Conservation (phyloP, 352 stramenopile genomes). For the Globisporangium radiosum region DNA sequence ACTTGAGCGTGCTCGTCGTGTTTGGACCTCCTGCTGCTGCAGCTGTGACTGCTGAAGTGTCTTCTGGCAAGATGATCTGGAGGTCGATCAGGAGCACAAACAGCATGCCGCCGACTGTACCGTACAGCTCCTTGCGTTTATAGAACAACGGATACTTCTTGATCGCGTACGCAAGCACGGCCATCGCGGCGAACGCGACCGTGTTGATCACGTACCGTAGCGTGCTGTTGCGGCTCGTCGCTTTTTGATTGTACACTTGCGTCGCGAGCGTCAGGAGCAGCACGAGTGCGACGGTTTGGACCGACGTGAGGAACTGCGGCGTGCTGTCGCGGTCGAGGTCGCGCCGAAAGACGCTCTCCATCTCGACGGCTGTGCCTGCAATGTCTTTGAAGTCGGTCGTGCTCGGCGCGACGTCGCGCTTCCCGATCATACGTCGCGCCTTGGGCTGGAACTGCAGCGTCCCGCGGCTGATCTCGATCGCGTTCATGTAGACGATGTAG, state of each 20-base stretch:
- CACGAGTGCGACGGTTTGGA: constrained; percentile 27
- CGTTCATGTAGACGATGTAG: constrained; percentile 56
- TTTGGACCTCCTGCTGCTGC: background rate
- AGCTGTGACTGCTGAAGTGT: background rate
- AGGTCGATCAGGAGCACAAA: constrained; percentile 34
- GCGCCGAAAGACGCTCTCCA: constrained; percentile 43
- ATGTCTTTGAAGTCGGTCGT: constrained; percentile 29
- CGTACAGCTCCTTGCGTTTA: constrained; percentile 28
- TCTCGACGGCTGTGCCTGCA: constrained; percentile 35
- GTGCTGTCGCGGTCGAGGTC: constrained; percentile 47
- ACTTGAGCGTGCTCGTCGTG: background rate
- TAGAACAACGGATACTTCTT: constrained; percentile 24
- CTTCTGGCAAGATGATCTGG: constrained; percentile 25
- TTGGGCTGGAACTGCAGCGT: constrained; percentile 53
- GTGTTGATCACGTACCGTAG: constrained; percentile 35
- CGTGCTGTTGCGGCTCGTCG: constrained; percentile 11
- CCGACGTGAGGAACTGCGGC: constrained; percentile 38
- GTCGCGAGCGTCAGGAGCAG: constrained; percentile 32
- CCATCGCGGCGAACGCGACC: constrained; percentile 15
- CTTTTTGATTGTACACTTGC: constrained; percentile 31
- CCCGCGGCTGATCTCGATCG: constrained; percentile 40
- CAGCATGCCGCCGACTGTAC: constrained; percentile 22
- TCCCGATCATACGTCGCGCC: constrained; percentile 2
- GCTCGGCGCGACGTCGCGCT: background rate
- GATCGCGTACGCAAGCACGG: constrained; percentile 24